These are phyloP conservation scores for Claviceps capensis DNA, from an alignment of 2,329 filamentous ascomycete species.

Conservation along the genomic window DNA sequence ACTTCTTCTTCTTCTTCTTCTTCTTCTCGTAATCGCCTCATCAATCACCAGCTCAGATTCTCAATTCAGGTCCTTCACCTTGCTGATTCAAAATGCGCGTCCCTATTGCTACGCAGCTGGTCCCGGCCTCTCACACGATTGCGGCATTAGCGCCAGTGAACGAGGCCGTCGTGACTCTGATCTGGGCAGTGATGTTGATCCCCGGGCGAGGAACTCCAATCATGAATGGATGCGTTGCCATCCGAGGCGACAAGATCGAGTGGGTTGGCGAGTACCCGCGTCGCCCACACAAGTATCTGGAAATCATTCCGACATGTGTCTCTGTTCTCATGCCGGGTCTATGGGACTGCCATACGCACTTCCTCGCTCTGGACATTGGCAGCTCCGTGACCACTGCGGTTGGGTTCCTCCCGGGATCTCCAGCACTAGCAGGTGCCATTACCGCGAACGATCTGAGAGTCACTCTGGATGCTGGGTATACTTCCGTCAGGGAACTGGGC, in stretches of 20 bases:
- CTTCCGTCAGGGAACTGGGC: conserved; percentile 33
- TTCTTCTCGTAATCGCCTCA: too few relatives aligned
- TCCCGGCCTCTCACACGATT: conserved; percentile 3
- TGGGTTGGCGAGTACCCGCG: conserved; percentile 19
- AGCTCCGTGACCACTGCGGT: not conserved
- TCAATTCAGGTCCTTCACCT: too few relatives aligned
- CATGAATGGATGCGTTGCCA: conserved; percentile 20
- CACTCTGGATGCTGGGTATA: conserved; percentile 32
- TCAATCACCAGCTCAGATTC: too few relatives aligned
- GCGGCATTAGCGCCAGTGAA: conserved; percentile 1
- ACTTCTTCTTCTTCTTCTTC: too few relatives aligned
- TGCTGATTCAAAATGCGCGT: conserved; percentile 6
- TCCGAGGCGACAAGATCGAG: conserved; percentile 22
- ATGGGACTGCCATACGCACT: conserved; percentile 39
- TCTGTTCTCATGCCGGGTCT: conserved; percentile 35
- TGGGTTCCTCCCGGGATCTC: conserved; percentile 6
- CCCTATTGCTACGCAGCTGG: conserved; percentile 3
- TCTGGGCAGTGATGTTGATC: conserved; percentile 21
- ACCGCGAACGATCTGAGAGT: conserved; percentile 19
- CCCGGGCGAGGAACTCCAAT: conserved; percentile 23
- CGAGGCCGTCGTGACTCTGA: conserved; percentile 4
- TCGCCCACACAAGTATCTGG: conserved; percentile 8
- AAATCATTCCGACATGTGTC: conserved; percentile 21
- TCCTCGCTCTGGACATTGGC: conserved; percentile 19
- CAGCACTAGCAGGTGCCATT: conserved; percentile 7